Percentiles rank a stretch among this genome's conserved stretches.
Conservation (phyloP, 164 flowering plant species). For the Dillenia suffruticosa region DNA sequence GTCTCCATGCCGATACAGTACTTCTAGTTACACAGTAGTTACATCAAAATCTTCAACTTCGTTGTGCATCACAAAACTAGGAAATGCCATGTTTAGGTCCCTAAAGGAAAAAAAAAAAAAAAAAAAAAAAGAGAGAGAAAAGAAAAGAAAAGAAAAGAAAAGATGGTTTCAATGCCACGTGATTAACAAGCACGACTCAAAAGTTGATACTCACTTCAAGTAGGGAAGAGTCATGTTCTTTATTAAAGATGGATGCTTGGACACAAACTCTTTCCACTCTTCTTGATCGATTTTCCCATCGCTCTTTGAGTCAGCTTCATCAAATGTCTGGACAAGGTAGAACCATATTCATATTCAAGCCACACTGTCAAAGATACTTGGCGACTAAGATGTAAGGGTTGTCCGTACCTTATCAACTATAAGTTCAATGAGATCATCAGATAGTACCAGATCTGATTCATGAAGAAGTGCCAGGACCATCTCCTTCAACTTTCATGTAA, state of each 20-base stretch:
- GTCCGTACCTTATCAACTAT: constrained; percentile 61
- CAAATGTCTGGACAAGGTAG: constrained; percentile 30
- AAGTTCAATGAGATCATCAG: constrained; percentile 60
- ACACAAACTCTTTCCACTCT: constrained; percentile 60
- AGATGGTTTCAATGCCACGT: background rate
- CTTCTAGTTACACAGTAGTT: no score
- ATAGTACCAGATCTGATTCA: constrained; percentile 66
- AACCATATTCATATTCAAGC: background rate
- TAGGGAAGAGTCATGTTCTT: constrained; percentile 74
- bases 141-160: no score
- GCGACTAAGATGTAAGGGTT: no score
- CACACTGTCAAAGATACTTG: background rate
- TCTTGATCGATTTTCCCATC: constrained; percentile 57
- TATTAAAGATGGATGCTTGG: constrained; percentile 51
- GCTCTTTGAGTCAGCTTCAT: constrained; percentile 46
- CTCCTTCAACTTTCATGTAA: constrained; percentile 46
- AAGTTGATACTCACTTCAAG: constrained; percentile 38
- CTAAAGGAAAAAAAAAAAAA: constrained; percentile 27
- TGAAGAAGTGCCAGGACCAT: constrained; percentile 80
- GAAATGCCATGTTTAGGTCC: constrained; percentile 83
- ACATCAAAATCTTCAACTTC: constrained; percentile 49
- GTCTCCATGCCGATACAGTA: background rate
- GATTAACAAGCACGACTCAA: background rate
- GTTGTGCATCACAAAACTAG: constrained; percentile 68
- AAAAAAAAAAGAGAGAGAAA: no score